Evolutionary conservation across 257 asterid species (phyloP).

Genomic region (Gardenia jasminoides): DNA sequence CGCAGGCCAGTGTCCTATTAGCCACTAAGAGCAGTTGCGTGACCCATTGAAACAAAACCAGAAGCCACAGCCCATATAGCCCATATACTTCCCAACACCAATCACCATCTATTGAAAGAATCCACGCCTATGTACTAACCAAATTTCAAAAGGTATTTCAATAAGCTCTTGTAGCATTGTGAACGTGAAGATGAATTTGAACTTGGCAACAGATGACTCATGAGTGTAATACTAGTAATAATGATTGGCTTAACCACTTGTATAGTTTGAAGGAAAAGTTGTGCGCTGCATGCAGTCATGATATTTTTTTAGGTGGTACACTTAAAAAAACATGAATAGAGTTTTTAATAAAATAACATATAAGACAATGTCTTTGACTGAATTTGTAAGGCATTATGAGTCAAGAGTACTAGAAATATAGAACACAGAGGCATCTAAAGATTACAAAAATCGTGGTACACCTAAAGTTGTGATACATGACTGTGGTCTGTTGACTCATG

Average conservation of each 20-base stretch:
- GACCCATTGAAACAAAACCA: not conserved
- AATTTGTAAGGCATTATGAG: too few species aligned
- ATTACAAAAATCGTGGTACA: too few species aligned
- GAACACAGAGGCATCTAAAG: too few species aligned
- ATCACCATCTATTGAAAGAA: not conserved
- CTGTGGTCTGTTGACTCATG: too few species aligned
- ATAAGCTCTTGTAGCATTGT: not conserved
- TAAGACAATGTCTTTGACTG: too few species aligned
- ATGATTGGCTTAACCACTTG: not conserved
- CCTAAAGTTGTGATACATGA: too few species aligned
- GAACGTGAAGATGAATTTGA: not conserved
- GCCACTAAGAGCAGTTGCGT: slow-evolving; percentile 1
- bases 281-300: too few species aligned
- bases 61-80: not conserved
- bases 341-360: too few species aligned
- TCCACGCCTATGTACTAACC: not conserved
- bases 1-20: not conserved
- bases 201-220: not conserved
- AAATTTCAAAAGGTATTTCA: not conserved
- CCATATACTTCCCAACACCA: not conserved
- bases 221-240: not conserved
- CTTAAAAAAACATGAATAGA: too few species aligned
- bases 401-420: too few species aligned
- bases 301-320: too few species aligned
- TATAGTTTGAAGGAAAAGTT: too few species aligned